Percentiles rank a stretch among this genome's conserved stretches.
Conservation (phyloP, 176 grass and related monocot genomes). For the Echinochloa phyllopogon region DNA sequence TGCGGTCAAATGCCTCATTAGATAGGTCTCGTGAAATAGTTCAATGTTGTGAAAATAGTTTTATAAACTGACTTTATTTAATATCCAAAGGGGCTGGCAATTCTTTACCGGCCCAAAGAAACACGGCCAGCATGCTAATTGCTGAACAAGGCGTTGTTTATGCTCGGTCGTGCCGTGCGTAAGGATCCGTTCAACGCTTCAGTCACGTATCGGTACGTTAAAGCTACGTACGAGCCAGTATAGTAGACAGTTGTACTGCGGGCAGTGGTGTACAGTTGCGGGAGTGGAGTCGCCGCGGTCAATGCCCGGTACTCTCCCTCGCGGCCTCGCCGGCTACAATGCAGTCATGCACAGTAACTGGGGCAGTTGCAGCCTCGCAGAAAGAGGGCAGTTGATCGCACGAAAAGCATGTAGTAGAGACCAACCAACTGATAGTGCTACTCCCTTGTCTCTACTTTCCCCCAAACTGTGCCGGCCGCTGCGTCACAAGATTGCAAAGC, state of each 20-base stretch:
- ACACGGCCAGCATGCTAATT: constrained; percentile 11
- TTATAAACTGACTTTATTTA: too few species aligned
- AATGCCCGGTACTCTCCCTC: constrained; percentile 19
- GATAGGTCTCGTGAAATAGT: too few species aligned
- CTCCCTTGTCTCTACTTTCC: background rate
- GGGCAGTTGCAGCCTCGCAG: constrained; percentile 41
- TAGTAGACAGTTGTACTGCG: constrained; percentile 14
- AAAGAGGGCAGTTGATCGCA: background rate
- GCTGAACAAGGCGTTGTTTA: background rate
- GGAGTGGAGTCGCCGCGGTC: constrained; percentile 42
- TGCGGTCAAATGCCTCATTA: too few species aligned
- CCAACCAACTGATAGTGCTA: background rate
- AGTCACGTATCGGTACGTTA: constrained; percentile 18
- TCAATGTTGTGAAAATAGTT: too few species aligned
- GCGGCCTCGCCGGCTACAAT: constrained; percentile 26
- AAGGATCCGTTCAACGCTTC: constrained; percentile 27
- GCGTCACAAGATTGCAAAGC: too few species aligned
- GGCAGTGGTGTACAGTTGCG: constrained; percentile 29
- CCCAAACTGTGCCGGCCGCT: background rate
- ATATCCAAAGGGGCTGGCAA: too few species aligned
- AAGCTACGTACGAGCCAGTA: background rate
- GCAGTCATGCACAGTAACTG: constrained; percentile 36
- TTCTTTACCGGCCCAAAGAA: too few species aligned
- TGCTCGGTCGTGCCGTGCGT: background rate
- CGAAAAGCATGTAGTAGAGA: constrained; percentile 35